A percentile compares a stretch with the other conserved stretches of the same genome.
These are phyloP conservation scores for Talaromyces pinophilus DNA, from an alignment of 2,329 filamentous ascomycete species.

Conservation along the genomic window DNA sequence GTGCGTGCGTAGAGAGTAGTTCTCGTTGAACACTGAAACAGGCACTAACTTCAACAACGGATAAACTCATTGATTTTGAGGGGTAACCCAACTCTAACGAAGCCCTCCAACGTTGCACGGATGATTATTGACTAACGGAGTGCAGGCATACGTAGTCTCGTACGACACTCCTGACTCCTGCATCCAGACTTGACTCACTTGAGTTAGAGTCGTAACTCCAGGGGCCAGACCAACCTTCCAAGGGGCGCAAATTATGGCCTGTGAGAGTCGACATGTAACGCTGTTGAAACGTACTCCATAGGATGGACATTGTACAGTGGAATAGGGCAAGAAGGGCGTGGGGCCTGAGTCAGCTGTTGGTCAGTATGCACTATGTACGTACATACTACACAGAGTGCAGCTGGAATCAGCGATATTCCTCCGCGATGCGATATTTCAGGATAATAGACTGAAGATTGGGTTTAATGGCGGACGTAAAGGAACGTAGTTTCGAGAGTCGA, in stretches of 20 bases:
- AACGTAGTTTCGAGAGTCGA: background rate
- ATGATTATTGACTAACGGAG: too few relatives aligned
- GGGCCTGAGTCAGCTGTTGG: background rate
- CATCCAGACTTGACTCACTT: too few relatives aligned
- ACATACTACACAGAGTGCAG: background rate
- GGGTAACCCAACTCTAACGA: background rate
- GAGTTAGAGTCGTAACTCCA: too few relatives aligned
- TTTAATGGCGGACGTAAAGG: background rate
- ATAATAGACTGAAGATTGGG: background rate
- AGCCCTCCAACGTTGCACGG: too few relatives aligned
- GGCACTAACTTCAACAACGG: background rate
- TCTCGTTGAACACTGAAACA: too few relatives aligned
- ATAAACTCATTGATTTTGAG: background rate
- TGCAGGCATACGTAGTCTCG: too few relatives aligned
- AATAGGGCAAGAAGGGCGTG: background rate
- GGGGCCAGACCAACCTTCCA: too few relatives aligned
- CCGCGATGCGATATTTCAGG: background rate
- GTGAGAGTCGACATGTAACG: constrained; percentile 1
- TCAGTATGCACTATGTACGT: too few relatives aligned
- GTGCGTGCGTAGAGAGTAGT: background rate
- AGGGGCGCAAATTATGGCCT: background rate
- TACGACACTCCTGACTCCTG: too few relatives aligned
- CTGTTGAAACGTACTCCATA: constrained; percentile 7
- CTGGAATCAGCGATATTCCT: background rate
- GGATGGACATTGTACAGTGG: background rate